Evolutionary conservation across 2,329 filamentous ascomycete genomes (phyloP).

Genomic region (Alternaria atra): DNA sequence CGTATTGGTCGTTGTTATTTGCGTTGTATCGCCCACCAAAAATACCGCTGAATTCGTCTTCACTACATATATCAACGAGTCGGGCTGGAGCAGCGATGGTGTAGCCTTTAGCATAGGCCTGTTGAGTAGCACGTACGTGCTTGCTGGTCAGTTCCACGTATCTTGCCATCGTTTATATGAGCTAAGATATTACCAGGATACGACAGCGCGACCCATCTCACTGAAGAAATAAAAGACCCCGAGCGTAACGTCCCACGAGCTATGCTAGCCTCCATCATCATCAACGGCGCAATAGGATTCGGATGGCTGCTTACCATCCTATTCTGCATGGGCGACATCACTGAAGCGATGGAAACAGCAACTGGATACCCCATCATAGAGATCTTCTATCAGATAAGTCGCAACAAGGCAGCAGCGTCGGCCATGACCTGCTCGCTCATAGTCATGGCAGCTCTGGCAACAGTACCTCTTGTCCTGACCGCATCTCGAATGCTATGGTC

Average conservation of each 20-base stretch:
- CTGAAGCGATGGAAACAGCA: slow-evolving; percentile 36
- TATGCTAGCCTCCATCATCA: slow-evolving; percentile 22
- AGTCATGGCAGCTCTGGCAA: slow-evolving; percentile 19
- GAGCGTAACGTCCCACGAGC: slow-evolving; percentile 7
- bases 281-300: slow-evolving; percentile 47
- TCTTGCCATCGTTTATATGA: not conserved
- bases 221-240: slow-evolving; percentile 7
- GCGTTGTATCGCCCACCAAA: slow-evolving; percentile 52
- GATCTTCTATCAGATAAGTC: slow-evolving; percentile 33
- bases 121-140: slow-evolving; percentile 28
- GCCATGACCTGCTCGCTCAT: slow-evolving; percentile 36
- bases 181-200: slow-evolving; percentile 2
- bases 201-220: slow-evolving; percentile 10
- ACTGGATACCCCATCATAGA: slow-evolving; percentile 50
- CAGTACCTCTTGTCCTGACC: slow-evolving; percentile 21
- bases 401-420: slow-evolving; percentile 10
- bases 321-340: slow-evolving; percentile 43
- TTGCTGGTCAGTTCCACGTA: slow-evolving; percentile 23
- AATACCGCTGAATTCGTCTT: slow-evolving; percentile 53
- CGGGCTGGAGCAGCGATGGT: slow-evolving; percentile 51
- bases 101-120: slow-evolving; percentile 53
- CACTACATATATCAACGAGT: slow-evolving; percentile 54
- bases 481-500: slow-evolving; percentile 40
- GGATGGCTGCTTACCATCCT: slow-evolving; percentile 50
- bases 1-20: slow-evolving; percentile 57